These are phyloP conservation scores for Chlamydomonas reinhardtii DNA, from an alignment of 163 green algal genomes.

Conservation along the genomic window DNA sequence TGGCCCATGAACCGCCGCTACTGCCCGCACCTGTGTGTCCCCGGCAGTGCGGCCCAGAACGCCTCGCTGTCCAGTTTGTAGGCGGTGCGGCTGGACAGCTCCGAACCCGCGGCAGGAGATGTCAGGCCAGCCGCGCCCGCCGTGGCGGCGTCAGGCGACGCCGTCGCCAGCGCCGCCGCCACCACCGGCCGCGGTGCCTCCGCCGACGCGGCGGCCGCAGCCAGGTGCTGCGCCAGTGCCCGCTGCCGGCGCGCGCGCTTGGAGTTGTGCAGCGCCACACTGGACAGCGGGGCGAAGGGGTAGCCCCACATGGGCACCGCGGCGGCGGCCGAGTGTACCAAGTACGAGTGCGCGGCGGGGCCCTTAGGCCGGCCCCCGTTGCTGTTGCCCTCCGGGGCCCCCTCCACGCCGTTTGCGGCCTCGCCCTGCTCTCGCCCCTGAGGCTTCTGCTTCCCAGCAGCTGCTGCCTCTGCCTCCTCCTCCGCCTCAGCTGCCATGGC, in stretches of 20 bases:
- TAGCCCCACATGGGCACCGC: constrained; percentile 49
- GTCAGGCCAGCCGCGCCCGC: background rate
- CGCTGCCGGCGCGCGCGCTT: constrained; percentile 36
- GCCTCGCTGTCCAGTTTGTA: constrained; percentile 43
- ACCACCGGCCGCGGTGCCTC: constrained; percentile 6
- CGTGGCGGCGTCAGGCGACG: background rate
- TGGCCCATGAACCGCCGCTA: background rate
- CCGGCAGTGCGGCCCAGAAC: constrained; percentile 19
- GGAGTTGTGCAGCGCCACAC: constrained; percentile 12
- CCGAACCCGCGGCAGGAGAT: background rate
- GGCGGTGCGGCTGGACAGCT: background rate
- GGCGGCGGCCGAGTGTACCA: constrained; percentile 31
- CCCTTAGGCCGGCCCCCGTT: background rate
- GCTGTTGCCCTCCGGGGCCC: no score
- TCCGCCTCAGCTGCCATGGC: background rate
- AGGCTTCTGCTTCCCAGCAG: no score
- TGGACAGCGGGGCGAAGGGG: constrained; percentile 35
- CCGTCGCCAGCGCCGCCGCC: constrained; percentile 21
- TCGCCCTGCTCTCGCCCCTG: background rate
- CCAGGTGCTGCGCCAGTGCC: constrained; percentile 19
- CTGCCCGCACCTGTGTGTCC: background rate
- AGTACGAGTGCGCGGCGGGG: background rate
- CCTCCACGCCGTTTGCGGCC: background rate
- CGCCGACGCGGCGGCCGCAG: background rate
- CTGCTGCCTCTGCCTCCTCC: no score